A percentile compares a stretch with the other conserved stretches of the same genome.
Conservation (phyloP, 768 basidiomycete species). For the Trametes gibbosa region DNA sequence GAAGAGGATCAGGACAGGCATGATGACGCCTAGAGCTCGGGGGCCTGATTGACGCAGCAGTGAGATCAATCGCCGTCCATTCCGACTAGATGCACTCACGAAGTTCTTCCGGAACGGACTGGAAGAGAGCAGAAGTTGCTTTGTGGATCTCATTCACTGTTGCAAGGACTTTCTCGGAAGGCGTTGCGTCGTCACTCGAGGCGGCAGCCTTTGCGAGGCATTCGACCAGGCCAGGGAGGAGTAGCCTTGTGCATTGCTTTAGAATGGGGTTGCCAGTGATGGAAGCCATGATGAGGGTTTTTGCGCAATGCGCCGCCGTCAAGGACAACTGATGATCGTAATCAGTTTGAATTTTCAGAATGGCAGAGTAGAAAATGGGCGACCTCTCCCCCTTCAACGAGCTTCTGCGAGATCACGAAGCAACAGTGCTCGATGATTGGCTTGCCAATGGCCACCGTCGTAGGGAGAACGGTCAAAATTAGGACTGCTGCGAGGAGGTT, state of each 20-base stretch:
- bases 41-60: constrained; percentile 45
- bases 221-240: constrained; percentile 81
- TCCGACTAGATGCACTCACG: constrained; percentile 46
- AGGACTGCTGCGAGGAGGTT: constrained; percentile 87
- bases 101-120: constrained; percentile 52
- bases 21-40: constrained; percentile 62
- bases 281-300: constrained; percentile 76
- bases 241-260: constrained; percentile 63
- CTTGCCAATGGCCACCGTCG: constrained; percentile 62
- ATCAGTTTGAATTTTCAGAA: neutral
- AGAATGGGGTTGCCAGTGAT: constrained; percentile 62
- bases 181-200: constrained; percentile 51
- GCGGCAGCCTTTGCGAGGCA: constrained; percentile 71
- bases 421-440: constrained; percentile 82
- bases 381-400: constrained; percentile 70
- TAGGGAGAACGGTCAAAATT: constrained; percentile 75
- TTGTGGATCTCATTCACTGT: constrained; percentile 81
- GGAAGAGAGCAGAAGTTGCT: constrained; percentile 66
- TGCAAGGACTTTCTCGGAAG: constrained; percentile 54
- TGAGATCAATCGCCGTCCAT: neutral
- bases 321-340: constrained; percentile 54
- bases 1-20: constrained; percentile 74
- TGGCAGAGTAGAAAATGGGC: constrained; percentile 14
- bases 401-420: constrained; percentile 78
- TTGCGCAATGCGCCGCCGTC: constrained; percentile 89